These are phyloP conservation scores for Fomitopsis betulina DNA, from an alignment of 1,284 basidiomycete species.

Conservation along the genomic window DNA sequence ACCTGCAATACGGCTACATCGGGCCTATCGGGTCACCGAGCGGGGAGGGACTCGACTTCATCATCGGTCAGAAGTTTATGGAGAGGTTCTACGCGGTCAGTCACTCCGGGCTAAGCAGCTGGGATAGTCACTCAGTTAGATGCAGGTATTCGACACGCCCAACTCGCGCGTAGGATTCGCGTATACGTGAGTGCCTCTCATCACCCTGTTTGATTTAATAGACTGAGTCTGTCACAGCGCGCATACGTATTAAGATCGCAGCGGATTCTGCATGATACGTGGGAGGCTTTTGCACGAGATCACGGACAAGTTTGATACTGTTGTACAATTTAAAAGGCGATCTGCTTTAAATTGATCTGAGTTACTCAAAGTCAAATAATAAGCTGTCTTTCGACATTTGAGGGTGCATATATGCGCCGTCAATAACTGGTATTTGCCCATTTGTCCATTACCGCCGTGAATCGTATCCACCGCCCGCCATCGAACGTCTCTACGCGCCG, in stretches of 20 bases:
- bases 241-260: not conserved
- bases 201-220: not conserved
- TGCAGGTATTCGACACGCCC: slow-evolving; percentile 4
- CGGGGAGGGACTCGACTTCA: slow-evolving; percentile 27
- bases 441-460: slow-evolving; percentile 28
- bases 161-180: slow-evolving; percentile 2
- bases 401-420: slow-evolving; percentile 28
- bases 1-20: slow-evolving; percentile 41
- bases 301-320: no score
- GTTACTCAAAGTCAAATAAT: no score
- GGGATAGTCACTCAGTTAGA: no score
- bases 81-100: slow-evolving; percentile 7
- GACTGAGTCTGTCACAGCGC: not conserved
- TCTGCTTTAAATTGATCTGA: no score
- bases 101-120: not conserved
- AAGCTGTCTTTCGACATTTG: no score
- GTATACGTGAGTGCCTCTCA: slow-evolving; percentile 2
- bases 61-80: slow-evolving; percentile 14
- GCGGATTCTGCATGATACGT: not conserved
- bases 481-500: slow-evolving; percentile 29
- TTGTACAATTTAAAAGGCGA: no score
- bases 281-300: no score
- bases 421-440: slow-evolving; percentile 8
- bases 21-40: slow-evolving; percentile 18
- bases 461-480: slow-evolving; percentile 34